These are phyloP conservation scores for Escovopsis weberi DNA, from an alignment of 2,329 filamentous ascomycete species.

Conservation along the genomic window DNA sequence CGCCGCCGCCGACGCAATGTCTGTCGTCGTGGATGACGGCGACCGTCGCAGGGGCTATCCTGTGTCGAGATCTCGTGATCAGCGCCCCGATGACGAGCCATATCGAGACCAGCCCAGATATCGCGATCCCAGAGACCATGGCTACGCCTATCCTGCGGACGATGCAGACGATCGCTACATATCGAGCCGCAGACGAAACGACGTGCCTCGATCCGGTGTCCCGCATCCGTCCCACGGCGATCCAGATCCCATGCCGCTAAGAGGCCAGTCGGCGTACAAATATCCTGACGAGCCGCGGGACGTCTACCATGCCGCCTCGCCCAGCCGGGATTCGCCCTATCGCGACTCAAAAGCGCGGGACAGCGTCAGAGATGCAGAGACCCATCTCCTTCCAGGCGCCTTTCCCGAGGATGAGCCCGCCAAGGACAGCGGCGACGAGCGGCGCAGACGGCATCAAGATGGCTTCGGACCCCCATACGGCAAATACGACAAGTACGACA, in stretches of 20 bases:
- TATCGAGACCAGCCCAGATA: conserved; percentile 17
- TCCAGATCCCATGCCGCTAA: conserved; percentile 23
- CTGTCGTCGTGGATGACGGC: conserved; percentile 32
- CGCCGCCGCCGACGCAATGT: conserved; percentile 25
- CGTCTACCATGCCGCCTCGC: conserved; percentile 21
- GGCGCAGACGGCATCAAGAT: conserved; percentile 12
- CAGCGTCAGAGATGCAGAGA: conserved; percentile 9
- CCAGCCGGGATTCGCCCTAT: conserved; percentile 20
- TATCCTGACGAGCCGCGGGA: conserved; percentile 22
- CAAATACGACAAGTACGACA: conserved; percentile 5
- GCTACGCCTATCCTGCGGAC: conserved; percentile 27
- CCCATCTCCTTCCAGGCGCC: conserved; percentile 15
- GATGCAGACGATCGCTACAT: conserved; percentile 24
- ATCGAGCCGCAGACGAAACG: conserved; percentile 17
- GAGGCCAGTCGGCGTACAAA: conserved; percentile 22
- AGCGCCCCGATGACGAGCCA: conserved; percentile 17
- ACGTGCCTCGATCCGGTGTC: conserved; percentile 18
- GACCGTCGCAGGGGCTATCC: conserved; percentile 30
- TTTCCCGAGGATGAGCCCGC: conserved; percentile 18
- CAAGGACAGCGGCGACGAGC: conserved; percentile 8
- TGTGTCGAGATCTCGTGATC: conserved; percentile 29
- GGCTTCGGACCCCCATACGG: conserved; percentile 10
- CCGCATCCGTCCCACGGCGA: conserved; percentile 26
- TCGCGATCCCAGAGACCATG: conserved; percentile 28
- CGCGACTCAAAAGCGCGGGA: conserved; percentile 21